phyloP scores from a whole-genome alignment of 306 rosid species.

The Ziziphus jujuba region DNA sequence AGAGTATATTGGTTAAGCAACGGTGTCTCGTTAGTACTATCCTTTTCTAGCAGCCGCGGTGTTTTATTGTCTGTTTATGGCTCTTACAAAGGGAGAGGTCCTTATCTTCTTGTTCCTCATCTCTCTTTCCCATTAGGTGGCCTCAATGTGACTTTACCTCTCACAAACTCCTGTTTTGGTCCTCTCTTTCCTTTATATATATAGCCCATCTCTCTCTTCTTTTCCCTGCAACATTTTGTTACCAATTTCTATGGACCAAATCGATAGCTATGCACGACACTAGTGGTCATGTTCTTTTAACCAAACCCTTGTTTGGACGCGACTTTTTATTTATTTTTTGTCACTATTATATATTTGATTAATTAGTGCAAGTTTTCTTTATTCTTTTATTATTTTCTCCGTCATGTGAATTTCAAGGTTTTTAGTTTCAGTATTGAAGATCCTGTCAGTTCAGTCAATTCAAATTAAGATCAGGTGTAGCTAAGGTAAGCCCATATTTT shows the following conservation, averaged over 20 bases:
- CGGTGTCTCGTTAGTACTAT: slow-evolving; percentile 23
- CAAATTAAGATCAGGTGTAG: slow-evolving; percentile 11
- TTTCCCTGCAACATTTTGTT: background rate
- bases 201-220: background rate
- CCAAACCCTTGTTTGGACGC: slow-evolving; percentile 32
- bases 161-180: slow-evolving; percentile 41
- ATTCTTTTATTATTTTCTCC: background rate
- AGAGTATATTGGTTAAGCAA: slow-evolving; percentile 21
- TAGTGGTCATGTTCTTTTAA: slow-evolving; percentile 30
- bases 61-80: slow-evolving; percentile 29
- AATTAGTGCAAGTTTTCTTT: slow-evolving; percentile 3
- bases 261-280: slow-evolving; percentile 7
- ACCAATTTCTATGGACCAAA: slow-evolving; percentile 37
- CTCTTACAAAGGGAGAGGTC: slow-evolving; percentile 38
- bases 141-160: slow-evolving; percentile 54
- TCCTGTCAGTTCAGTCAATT: background rate
- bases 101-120: slow-evolving; percentile 59
- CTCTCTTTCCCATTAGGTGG: slow-evolving; percentile 52
- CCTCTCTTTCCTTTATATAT: slow-evolving; percentile 15
- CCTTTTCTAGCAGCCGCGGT: slow-evolving; percentile 15
- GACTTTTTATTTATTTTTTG: slow-evolving; percentile 14
- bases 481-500: no score
- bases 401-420: background rate
- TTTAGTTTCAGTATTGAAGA: slow-evolving; percentile 2
- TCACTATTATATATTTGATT: slow-evolving; percentile 19